phyloP scores from a whole-genome alignment of 1,284 basidiomycete species.

The Ganoderma boninense region DNA sequence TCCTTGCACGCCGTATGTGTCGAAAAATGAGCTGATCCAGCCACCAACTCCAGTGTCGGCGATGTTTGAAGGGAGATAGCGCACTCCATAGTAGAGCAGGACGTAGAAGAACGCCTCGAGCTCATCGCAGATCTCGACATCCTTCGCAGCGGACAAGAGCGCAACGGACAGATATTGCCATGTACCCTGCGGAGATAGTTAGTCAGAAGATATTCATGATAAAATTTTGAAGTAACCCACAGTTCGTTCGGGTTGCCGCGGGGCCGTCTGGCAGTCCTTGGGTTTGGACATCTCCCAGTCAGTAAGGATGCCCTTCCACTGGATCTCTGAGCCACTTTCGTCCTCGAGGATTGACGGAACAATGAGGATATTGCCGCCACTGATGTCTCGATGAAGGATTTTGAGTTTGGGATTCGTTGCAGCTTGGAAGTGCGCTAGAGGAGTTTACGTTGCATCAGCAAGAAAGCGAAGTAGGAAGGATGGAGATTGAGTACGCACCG shows the following conservation, averaged over 20 bases:
- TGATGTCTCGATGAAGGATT: conserved; percentile 27
- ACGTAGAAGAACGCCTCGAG: conserved; percentile 17
- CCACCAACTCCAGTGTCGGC: background rate
- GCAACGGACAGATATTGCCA: conserved; percentile 16
- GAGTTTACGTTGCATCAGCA: no score
- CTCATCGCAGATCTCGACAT: conserved; percentile 7
- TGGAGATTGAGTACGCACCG: background rate
- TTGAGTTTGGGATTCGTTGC: background rate
- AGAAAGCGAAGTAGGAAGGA: no score
- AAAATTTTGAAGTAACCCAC: background rate
- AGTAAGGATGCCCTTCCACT: conserved; percentile 16
- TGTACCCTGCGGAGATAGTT: conserved; percentile 3
- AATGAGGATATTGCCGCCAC: conserved; percentile 24
- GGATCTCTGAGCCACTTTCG: background rate
- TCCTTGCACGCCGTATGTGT: background rate
- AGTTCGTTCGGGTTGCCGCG: conserved; percentile 10
- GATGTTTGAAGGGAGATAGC: background rate
- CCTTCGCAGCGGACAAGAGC: background rate
- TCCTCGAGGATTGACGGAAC: background rate
- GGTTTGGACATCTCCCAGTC: conserved; percentile 27
- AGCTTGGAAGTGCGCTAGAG: conserved; percentile 17
- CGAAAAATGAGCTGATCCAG: conserved; percentile 8
- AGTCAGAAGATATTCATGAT: background rate
- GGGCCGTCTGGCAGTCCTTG: background rate
- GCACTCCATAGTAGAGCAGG: conserved; percentile 3